Conservation (phyloP, 2,329 filamentous ascomycete genomes). For the Fusarium gaditjirri region DNA sequence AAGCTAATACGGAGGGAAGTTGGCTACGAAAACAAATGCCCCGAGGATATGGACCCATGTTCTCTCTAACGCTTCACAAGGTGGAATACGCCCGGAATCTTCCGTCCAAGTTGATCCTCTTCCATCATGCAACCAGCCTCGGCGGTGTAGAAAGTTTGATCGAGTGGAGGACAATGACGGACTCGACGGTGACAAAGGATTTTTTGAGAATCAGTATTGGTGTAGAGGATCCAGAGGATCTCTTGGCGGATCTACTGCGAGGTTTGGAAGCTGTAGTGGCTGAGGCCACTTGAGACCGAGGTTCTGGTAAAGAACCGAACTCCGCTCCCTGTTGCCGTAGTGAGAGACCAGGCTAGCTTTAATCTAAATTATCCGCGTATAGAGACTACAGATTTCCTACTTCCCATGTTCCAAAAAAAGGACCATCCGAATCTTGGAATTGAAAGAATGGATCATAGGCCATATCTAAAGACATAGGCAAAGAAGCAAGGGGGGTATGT, state of each 20-base stretch:
- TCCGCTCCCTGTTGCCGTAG: no score
- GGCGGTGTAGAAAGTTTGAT: conserved; percentile 95
- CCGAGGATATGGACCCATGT: conserved; percentile 87
- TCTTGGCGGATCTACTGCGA: conserved; percentile 77
- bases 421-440: not conserved
- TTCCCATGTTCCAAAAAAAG: not conserved
- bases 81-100: conserved; percentile 71
- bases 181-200: conserved; percentile 74
- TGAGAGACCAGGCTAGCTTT: no score
- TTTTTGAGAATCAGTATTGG: conserved; percentile 86
- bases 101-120: conserved; percentile 81
- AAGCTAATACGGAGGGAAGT: conserved; percentile 62
- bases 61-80: conserved; percentile 74
- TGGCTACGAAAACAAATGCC: conserved; percentile 94
- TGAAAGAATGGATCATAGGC: conserved; percentile 1
- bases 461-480: conserved; percentile 2
- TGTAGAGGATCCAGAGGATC: conserved; percentile 85
- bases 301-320: no score
- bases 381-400: not conserved
- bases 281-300: not conserved
- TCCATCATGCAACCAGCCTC: conserved; percentile 93
- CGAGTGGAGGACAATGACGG: conserved; percentile 94
- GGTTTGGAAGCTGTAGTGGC: conserved; percentile 61
- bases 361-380: no score
- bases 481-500: not conserved